Evolutionary conservation across 345 rosid genomes (phyloP), one percentile per base, ranked within the genome.

Genomic region (Noccaea bulbosa): DNA sequence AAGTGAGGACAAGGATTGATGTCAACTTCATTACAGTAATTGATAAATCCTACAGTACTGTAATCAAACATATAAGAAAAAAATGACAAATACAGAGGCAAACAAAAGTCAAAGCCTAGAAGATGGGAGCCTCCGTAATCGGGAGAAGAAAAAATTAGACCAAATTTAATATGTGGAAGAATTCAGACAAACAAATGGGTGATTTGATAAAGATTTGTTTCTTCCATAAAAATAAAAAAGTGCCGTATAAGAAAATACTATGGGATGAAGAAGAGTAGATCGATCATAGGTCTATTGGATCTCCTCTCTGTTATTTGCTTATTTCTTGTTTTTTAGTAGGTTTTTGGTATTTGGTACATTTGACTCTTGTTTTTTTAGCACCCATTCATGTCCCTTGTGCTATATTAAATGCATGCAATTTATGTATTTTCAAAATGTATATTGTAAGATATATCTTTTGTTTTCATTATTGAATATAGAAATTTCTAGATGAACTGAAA

Each of bases 371-470:
- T 54, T 62, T 59, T 43, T 34, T n/a, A 62, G 12, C 20, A 46
- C 71, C 77, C 65, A 73, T 54, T 55, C 64, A 32, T 59, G 81
- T 73, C 75, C 77, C 65, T 77, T 77, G 51, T 74, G 81, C 75
- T 47, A 79, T 73, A 79, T 77, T 64, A 74, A 74, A 77, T 74
- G 80, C 47, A 77, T 54, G 49, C 66, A 22, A 39, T 33, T 33
- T 47, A 71, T 38, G 11, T 32, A 39, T 46, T 35, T 73, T 49
- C 16, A 34, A 71, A 41, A 46, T 44, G 37, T 52, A 43, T 48
- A 27, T 5, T 24, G 10, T 59, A 57, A 12, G 65, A 59, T 58
- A 48, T 24, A 48, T 48, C 1, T 70, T 70, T 39, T 40, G 59
- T 39, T 49, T 57, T 46, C 27, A n/a, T 2, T 47, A 45, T 46